Conservation (phyloP, 805 yeast species). For the Candida pseudofarinosa region DNA sequence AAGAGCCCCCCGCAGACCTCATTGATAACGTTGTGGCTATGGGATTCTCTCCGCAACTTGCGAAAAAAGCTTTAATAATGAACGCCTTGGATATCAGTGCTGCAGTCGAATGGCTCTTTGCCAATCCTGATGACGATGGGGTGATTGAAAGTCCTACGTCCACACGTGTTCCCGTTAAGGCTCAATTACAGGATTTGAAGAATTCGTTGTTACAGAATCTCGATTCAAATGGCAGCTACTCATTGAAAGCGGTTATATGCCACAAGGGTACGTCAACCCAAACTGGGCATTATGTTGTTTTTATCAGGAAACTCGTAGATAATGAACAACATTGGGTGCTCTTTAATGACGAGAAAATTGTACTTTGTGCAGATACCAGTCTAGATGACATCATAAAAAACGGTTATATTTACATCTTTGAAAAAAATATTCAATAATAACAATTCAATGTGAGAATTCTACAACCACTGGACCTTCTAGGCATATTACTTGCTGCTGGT, state of each 20-base stretch:
- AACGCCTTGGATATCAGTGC: conserved; percentile 61
- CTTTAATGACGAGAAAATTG: conserved; percentile 88
- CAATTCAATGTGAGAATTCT: not conserved
- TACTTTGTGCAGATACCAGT: conserved; percentile 43
- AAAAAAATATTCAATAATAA: conserved; percentile 2
- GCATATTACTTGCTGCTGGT: too few species aligned
- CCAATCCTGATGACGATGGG: conserved; percentile 76
- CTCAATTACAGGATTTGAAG: conserved; percentile 14
- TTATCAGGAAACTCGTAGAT: conserved; percentile 44
- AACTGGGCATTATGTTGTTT: conserved; percentile 89
- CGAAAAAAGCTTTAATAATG: conserved; percentile 67
- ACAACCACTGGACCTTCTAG: too few species aligned
- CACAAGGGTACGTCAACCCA: conserved; percentile 89
- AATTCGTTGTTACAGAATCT: conserved; percentile 9
- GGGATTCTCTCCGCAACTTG: conserved; percentile 71
- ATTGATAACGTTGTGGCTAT: conserved; percentile 53
- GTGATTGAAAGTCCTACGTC: conserved; percentile 25
- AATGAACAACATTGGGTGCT: conserved; percentile 60
- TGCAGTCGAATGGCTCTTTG: conserved; percentile 90
- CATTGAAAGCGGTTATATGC: conserved; percentile 65
- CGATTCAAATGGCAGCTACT: conserved; percentile 32
- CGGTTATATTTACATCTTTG: conserved; percentile 49
- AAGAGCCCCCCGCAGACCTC: conserved; percentile 31
- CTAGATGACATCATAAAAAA: conserved; percentile 41
- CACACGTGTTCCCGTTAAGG: conserved; percentile 25